Percentiles rank a stretch among this genome's conserved stretches.
phyloP scores from a whole-genome alignment of 2,329 filamentous ascomycete genomes.

The Colletotrichum sp. region DNA sequence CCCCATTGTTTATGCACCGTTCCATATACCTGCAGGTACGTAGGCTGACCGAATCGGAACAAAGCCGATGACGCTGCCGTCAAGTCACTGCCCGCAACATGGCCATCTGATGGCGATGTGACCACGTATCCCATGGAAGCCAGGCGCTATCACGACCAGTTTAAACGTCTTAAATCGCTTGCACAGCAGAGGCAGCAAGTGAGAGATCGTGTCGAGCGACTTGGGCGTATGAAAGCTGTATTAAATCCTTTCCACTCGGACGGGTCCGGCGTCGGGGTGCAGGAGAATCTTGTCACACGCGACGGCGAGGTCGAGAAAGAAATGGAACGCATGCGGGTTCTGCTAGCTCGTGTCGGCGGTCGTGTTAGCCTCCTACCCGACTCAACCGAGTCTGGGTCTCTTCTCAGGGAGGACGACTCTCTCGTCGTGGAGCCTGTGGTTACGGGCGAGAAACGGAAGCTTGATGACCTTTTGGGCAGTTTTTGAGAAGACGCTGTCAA shows the following conservation, averaged over 20 bases:
- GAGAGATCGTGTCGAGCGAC: slow-evolving; percentile 48
- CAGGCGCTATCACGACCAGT: slow-evolving; percentile 55
- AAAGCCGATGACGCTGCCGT: slow-evolving; percentile 49
- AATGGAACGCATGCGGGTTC: slow-evolving; percentile 68
- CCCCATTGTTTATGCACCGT: neutral
- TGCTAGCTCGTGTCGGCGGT: slow-evolving; percentile 65
- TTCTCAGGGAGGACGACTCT: slow-evolving; percentile 25
- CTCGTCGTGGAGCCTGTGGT: slow-evolving; percentile 39
- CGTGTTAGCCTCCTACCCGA: slow-evolving; percentile 49
- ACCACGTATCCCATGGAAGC: slow-evolving; percentile 49
- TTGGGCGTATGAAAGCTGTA: slow-evolving; percentile 53
- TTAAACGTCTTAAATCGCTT: slow-evolving; percentile 54
- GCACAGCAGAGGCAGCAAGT: slow-evolving; percentile 46
- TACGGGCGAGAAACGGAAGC: slow-evolving; percentile 44
- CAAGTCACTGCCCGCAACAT: slow-evolving; percentile 50
- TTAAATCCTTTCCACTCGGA: slow-evolving; percentile 52
- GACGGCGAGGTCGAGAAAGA: slow-evolving; percentile 71
- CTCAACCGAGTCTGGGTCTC: slow-evolving; percentile 7
- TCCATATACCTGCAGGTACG: neutral
- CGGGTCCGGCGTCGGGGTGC: slow-evolving; percentile 48
- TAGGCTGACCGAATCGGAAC: neutral
- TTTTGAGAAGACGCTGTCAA: slow-evolving; percentile 26
- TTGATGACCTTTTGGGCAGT: slow-evolving; percentile 44
- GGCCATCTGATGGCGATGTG: slow-evolving; percentile 46
- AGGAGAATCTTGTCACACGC: slow-evolving; percentile 71